Conservation (phyloP, 345 rosid species). For the Rhodamnia argentea region DNA sequence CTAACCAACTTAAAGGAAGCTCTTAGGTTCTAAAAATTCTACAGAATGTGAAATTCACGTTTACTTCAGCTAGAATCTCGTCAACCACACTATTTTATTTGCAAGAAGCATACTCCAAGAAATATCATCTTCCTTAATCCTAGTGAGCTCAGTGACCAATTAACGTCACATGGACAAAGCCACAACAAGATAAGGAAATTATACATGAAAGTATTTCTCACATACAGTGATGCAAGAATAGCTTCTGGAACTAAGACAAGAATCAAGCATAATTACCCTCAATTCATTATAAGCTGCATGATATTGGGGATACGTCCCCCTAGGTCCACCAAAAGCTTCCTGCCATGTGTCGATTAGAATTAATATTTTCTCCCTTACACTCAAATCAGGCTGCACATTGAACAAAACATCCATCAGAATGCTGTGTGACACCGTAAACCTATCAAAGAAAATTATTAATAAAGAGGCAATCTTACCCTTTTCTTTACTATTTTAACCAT, state of each 20-base stretch:
- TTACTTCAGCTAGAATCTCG: background rate
- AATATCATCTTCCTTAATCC: background rate
- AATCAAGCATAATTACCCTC: conserved; percentile 34
- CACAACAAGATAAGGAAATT: background rate
- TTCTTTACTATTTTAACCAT: conserved; percentile 98
- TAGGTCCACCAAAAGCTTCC: conserved; percentile 77
- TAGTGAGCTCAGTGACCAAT: background rate
- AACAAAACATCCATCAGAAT: background rate
- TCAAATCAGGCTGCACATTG: conserved; percentile 77
- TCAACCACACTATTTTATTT: background rate
- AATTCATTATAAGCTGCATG: conserved; percentile 80
- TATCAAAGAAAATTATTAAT: background rate
- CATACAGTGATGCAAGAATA: background rate
- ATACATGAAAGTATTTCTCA: background rate
- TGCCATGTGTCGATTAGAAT: conserved; percentile 56
- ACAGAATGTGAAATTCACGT: background rate
- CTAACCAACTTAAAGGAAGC: background rate
- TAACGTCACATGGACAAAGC: background rate
- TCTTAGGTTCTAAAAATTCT: background rate
- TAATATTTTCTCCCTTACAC: conserved; percentile 89
- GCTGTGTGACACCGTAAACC: background rate
- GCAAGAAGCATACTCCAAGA: background rate
- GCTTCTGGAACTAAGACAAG: background rate
- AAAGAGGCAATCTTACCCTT: conserved; percentile 42
- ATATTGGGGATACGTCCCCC: conserved; percentile 85